Conservation (phyloP, 1,284 basidiomycete species). For the Exobasidium cylindrosporum region DNA sequence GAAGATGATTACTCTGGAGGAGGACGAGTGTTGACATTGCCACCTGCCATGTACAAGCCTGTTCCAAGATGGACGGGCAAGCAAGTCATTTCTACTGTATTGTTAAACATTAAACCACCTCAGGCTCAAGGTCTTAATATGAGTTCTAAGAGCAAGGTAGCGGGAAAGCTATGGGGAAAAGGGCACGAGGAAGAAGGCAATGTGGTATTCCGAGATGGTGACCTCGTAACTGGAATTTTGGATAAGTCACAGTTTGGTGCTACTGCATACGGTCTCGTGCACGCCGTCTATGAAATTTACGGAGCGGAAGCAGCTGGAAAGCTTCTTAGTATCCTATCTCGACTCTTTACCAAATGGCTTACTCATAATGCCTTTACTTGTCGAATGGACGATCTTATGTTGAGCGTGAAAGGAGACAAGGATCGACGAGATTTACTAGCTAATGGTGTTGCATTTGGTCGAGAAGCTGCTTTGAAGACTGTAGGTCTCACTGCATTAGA, state of each 20-base stretch:
- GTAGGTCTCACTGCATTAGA: slow-evolving; percentile 58
- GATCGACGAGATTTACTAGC: slow-evolving; percentile 70
- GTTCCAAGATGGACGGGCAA: slow-evolving; percentile 93
- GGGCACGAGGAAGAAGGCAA: slow-evolving; percentile 69
- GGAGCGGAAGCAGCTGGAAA: slow-evolving; percentile 84
- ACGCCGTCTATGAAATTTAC: slow-evolving; percentile 98
- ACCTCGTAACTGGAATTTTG: slow-evolving; percentile 85
- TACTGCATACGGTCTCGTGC: slow-evolving; percentile 90
- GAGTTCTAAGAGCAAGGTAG: slow-evolving; percentile 78
- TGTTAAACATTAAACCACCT: slow-evolving; percentile 76
- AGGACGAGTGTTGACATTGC: slow-evolving; percentile 74
- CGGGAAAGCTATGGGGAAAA: slow-evolving; percentile 71
- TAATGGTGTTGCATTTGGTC: slow-evolving; percentile 71
- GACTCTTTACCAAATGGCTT: slow-evolving; percentile 93
- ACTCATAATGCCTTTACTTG: slow-evolving; percentile 97
- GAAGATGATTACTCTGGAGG: slow-evolving; percentile 72
- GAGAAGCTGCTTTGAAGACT: slow-evolving; percentile 73
- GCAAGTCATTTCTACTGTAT: slow-evolving; percentile 72
- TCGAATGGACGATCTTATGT: slow-evolving; percentile 94
- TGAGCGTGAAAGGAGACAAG: slow-evolving; percentile 78
- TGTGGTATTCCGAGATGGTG: slow-evolving; percentile 87
- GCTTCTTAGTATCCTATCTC: slow-evolving; percentile 85
- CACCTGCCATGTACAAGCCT: slow-evolving; percentile 90
- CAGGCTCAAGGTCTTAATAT: slow-evolving; percentile 81
- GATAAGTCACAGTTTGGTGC: slow-evolving; percentile 99